Evolutionary conservation across 768 basidiomycete genomes (phyloP), one percentile per base, ranked within the genome.

Genomic region (Russula emetica): DNA sequence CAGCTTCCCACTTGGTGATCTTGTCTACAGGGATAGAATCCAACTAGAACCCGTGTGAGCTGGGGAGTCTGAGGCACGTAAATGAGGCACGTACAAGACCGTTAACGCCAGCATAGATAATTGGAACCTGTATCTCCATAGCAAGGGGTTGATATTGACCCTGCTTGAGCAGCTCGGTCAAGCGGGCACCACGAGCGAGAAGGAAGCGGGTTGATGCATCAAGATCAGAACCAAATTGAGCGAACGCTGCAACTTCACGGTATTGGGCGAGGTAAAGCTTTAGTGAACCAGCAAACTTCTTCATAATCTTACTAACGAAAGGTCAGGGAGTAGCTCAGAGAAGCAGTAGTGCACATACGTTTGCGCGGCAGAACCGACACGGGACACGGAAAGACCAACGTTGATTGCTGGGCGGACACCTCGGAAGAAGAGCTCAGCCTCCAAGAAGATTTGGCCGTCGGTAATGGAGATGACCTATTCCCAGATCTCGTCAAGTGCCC

Each of bases 401-500:
- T 98, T 98, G 78, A 98, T 98, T 70, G 97, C 97, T 60, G 97
- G 96, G 76, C 96, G 93, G 70, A 98, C 90, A 87, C 97, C 97
- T 83, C 97, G 95, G 94, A 99, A 98, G 94, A 99, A 99, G 75
- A 98, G 89, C 77, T 98, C 96, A 73, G 96, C 94, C 78, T 98
- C 96, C 90, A 98, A 90, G 90, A 98, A 98, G 80, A 97, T 96
- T 79, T 98, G 95, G 73, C 97, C 97, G 74, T 99, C 96, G 57
- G 97, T 99, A 76, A 99, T 99, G 73, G 97, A 98, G 74, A 99
- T 99, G 75, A 99, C 95, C 92, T 97, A 55, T 70, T 60, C 59
- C 34, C 63, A 44, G 16, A 56, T 55, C 60, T 57, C 45, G 57
- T 38, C 60, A 55, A 30, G 60, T 42, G 32, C 42, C 58, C 2